Evolutionary conservation across 257 asterid species (phyloP), one percentile per base, ranked within the genome.

Genomic region (Plectranthus barbatus): DNA sequence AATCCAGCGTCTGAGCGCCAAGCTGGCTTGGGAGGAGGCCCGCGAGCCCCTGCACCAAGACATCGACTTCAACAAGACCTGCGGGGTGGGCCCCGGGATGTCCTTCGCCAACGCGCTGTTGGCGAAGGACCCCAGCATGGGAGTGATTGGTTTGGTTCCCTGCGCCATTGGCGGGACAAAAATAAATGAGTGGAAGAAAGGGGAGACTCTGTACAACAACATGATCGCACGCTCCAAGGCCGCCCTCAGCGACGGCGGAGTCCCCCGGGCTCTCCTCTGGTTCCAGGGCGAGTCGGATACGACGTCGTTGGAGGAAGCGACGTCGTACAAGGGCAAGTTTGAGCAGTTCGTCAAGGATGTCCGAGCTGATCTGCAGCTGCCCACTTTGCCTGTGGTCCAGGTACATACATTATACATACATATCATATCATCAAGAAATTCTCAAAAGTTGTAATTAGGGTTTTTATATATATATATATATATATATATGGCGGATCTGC

Each of bases 61-160:
- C 44, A 83, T 91, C 20, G 98, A 91, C 39, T 56, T 58, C n/a
- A n/a, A n/a, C 5, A 76, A 69, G 40, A 66, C 74, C 0, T 83
- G 94, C 52, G 98, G 98, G 17, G 54, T 92, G 3, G 97, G 98
- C 37, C 98, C 98, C 0, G 98, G 93, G 51, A 83, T 92, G 97
- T 70, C 88, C 0, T 92, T 92, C 53, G 82, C 95, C 0, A 77
- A 84, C 50, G 10, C 82, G 0, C 49, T 88, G 0, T 10, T 81
- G 56, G 41, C 34, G 0, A 74, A 69, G 48, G 84, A 84, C n/a
- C 31, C 73, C 0, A 79, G 69, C 37, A 14, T 80, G 4, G 91
- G 86, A 20, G 80, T 65, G 45, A 77, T 88, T 9, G 95, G 96
- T 1, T 53, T 89, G 47, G 94, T 89, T n/a, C 96, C 96, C 1